Percentiles rank a stretch among this genome's conserved stretches.
phyloP scores from a whole-genome alignment of 768 basidiomycete species.

The Termitomyces sp. region DNA sequence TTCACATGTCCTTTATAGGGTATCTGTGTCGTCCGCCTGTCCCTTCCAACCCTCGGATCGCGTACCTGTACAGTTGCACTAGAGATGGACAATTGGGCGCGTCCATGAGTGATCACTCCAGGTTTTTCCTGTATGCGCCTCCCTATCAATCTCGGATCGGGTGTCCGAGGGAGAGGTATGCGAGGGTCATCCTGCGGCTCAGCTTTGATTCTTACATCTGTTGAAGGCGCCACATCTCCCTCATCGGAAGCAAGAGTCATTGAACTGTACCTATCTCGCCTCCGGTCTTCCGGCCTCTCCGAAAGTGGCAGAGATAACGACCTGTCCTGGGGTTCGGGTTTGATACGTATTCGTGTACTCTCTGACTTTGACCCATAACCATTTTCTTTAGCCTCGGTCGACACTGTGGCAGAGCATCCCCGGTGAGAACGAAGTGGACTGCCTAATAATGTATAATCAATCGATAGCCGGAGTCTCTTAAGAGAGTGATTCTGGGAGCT shows the following conservation, averaged over 20 bases:
- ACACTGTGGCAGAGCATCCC: background rate
- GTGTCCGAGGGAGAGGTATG: background rate
- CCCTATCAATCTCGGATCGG: background rate
- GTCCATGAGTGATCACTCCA: background rate
- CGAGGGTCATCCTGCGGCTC: background rate
- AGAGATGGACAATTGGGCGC: background rate
- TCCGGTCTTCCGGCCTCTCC: background rate
- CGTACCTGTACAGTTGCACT: background rate
- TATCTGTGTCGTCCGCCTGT: background rate
- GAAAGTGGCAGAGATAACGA: background rate
- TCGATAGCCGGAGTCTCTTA: background rate
- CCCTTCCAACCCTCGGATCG: background rate
- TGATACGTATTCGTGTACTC: background rate
- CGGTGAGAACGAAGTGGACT: background rate
- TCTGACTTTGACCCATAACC: background rate
- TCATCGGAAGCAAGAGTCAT: background rate
- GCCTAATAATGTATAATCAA: background rate
- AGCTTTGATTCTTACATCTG: background rate
- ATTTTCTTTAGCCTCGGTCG: background rate
- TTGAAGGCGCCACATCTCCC: background rate
- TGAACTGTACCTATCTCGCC: background rate
- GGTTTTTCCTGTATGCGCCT: background rate
- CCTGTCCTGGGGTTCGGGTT: background rate
- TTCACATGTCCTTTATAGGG: conserved; percentile 3
- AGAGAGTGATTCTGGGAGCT: background rate